phyloP scores from a whole-genome alignment of 305 asterid genomes.

The Fraxinus dipetala region DNA sequence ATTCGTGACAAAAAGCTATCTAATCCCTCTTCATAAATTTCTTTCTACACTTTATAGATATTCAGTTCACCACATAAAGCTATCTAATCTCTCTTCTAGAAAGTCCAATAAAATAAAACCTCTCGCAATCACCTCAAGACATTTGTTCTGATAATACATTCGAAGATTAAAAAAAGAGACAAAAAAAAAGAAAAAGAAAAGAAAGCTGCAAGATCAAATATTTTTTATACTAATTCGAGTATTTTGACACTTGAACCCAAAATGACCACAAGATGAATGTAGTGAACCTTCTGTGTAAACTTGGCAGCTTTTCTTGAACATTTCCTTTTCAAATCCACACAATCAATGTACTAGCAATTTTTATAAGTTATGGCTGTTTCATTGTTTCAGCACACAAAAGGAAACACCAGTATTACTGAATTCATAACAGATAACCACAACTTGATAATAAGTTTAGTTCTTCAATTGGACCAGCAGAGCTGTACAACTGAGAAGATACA shows the following conservation, averaged over 20 bases:
- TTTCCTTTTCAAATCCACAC: not conserved
- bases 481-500: not conserved
- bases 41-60: not conserved
- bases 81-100: not conserved
- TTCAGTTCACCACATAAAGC: not conserved
- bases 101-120: not conserved
- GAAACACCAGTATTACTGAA: not conserved
- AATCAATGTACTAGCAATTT: not conserved
- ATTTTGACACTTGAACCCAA: not conserved
- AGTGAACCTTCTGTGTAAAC: not conserved
- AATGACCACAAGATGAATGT: not conserved
- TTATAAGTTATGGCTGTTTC: too few species aligned
- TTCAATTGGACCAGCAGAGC: not conserved
- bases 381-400: not conserved
- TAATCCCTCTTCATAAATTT: not conserved
- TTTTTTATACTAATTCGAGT: not conserved
- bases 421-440: not conserved
- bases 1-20: not conserved
- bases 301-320: not conserved
- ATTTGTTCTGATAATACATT: not conserved
- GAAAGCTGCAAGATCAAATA: not conserved
- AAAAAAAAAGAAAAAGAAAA: too few species aligned
- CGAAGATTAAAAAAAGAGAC: not conserved
- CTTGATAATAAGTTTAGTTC: not conserved
- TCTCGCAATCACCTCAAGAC: not conserved